A percentile compares a stretch with the other conserved stretches of the same genome.
These are phyloP conservation scores for Keithomyces neogunnii DNA, from an alignment of 2,329 filamentous ascomycete species.

Conservation along the genomic window DNA sequence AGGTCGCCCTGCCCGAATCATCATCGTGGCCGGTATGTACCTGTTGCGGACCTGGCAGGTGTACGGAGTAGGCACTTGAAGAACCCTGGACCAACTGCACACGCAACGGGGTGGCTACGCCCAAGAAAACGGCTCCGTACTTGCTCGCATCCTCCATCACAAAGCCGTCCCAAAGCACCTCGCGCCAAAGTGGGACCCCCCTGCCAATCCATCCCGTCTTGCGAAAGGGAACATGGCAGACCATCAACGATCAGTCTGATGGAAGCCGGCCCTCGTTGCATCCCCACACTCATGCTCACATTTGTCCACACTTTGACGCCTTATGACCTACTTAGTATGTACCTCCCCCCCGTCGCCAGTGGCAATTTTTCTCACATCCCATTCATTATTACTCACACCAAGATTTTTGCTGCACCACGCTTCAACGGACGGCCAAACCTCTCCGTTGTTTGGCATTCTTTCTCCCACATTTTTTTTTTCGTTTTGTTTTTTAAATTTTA, in stretches of 20 bases:
- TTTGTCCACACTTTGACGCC: neutral
- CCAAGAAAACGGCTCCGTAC: too few relatives aligned
- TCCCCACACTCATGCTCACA: neutral
- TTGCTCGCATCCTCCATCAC: too few relatives aligned
- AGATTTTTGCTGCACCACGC: conserved; percentile 3
- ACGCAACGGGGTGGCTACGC: too few relatives aligned
- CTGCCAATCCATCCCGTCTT: neutral
- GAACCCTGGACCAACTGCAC: too few relatives aligned
- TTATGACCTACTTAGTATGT: conserved; percentile 1
- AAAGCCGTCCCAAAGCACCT: too few relatives aligned
- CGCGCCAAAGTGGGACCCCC: neutral
- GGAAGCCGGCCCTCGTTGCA: neutral
- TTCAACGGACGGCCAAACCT: neutral
- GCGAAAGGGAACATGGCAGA: neutral
- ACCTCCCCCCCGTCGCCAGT: neutral
- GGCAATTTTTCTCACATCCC: neutral
- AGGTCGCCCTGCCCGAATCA: too few relatives aligned
- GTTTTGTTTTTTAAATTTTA: conserved; percentile 5
- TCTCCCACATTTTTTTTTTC: conserved; percentile 1
- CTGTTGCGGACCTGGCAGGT: too few relatives aligned
- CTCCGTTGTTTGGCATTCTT: neutral
- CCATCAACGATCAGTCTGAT: too few relatives aligned
- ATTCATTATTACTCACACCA: neutral
- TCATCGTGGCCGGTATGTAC: too few relatives aligned
- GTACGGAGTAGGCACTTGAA: too few relatives aligned